Base-by-base conservation (phyloP, 2,329 filamentous ascomycete genomes). In the Penicillium sp. region DNA sequence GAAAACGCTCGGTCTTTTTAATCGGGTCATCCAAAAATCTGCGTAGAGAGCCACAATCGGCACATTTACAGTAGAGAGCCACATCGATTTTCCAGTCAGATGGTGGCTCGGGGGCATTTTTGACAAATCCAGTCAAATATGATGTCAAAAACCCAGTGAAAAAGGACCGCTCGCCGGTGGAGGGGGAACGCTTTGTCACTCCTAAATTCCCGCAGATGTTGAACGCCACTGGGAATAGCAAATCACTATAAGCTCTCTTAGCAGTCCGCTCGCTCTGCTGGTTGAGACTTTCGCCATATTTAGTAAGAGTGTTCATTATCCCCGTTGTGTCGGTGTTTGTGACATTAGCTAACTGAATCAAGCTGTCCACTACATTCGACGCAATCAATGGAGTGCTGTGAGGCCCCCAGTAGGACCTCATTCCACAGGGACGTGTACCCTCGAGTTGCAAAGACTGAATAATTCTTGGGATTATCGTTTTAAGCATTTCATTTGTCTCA, bases 391-490 rank as follows among this genome's bases (percentile, higher is more conserved):
- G n/a, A n/a, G n/a, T 35, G 12, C 30, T 24, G n/a, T 46, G n/a
- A 12, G 43, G 43, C 20, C 8, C 18, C 20, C 20, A 21, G 43
- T 46, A 14, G 3, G 11, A 1, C 5, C 12, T 5, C 8, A 20
- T 18, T 23, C 5, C 11, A 46, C 14, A 21, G 18, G 43, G 23
- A 21, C 12, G 7, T 38, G 24, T 18, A 21, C 45, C 23, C 28
- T 55, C 53, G 21, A 45, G 12, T 18, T 49, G 45, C 33, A 49
- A 49, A 35, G 35, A 49, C 8, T 50, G 35, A n/a, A 49, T n/a
- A 18, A 45, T 8, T 16, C 12, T 55, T 5, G 53, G 24, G 2
- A 50, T 9, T 20, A 55, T 14, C 8, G 16, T 18, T 14, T 42
- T 50, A 3, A 38, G 18, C 35, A 55, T 33, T n/a, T 4, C 20